Conservation (phyloP, 1,284 basidiomycete genomes). For the Irpex sp. region DNA sequence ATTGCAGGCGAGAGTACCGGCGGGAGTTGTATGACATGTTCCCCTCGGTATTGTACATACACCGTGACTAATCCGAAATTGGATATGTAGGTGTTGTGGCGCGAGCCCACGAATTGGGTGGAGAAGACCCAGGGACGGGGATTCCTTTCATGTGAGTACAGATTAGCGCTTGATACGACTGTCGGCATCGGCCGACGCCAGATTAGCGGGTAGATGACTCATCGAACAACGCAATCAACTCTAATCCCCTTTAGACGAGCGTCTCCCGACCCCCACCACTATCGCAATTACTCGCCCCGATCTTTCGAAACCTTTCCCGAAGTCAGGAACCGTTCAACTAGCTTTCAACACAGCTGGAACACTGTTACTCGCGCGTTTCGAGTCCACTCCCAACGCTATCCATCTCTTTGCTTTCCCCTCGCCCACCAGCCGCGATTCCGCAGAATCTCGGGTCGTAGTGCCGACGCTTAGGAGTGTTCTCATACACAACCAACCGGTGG, state of each 20-base stretch:
- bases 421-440: constrained; percentile 1
- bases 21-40: constrained; percentile 41
- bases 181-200: not conserved
- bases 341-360: constrained; percentile 77
- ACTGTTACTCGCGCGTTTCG: constrained; percentile 69
- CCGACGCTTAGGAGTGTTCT: constrained; percentile 65
- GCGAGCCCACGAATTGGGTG: constrained; percentile 78
- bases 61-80: not conserved
- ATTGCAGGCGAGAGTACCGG: constrained; percentile 50
- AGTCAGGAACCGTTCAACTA: constrained; percentile 63
- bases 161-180: not conserved
- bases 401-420: constrained; percentile 31
- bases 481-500: constrained; percentile 55
- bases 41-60: not conserved
- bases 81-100: constrained; percentile 62
- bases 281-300: constrained; percentile 49
- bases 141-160: constrained; percentile 71
- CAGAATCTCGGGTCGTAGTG: constrained; percentile 28
- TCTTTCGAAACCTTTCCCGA: constrained; percentile 55
- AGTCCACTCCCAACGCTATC: constrained; percentile 52
- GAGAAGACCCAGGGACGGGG: constrained; percentile 75
- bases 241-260: constrained; percentile 48
- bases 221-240: not conserved
- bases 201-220: not conserved
- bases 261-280: constrained; percentile 52